phyloP scores from a whole-genome alignment of 495 filamentous ascomycete species.

The Tuber umbilicatum region DNA sequence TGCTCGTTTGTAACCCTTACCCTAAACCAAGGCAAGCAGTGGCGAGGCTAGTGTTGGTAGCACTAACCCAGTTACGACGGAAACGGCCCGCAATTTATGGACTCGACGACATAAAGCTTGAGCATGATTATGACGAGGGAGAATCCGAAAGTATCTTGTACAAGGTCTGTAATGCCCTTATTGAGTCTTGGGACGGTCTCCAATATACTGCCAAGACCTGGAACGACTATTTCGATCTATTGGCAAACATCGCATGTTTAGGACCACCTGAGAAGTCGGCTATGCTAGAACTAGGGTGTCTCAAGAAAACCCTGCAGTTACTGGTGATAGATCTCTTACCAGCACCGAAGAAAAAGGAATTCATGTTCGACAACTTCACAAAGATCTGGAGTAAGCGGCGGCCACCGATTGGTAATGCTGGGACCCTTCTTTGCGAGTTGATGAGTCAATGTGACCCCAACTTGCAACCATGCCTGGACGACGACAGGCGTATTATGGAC shows the following conservation, averaged over 20 bases:
- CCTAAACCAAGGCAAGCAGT: conserved; percentile 55
- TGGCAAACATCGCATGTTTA: conserved; percentile 52
- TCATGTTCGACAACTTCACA: conserved; percentile 36
- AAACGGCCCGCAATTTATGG: conserved; percentile 40
- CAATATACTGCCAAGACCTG: conserved; percentile 59
- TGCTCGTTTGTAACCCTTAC: conserved; percentile 62
- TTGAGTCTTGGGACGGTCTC: conserved; percentile 51
- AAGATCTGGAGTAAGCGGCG: conserved; percentile 36
- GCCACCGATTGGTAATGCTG: conserved; percentile 32
- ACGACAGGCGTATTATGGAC: conserved; percentile 24
- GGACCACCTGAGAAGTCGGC: conserved; percentile 39
- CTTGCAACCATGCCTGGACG: conserved; percentile 26
- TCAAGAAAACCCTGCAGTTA: conserved; percentile 35
- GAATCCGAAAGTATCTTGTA: conserved; percentile 49
- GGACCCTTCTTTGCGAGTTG: conserved; percentile 26
- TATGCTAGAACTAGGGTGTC: conserved; percentile 32
- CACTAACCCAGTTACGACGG: conserved; percentile 48
- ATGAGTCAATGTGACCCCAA: conserved; percentile 36
- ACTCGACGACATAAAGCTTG: conserved; percentile 46
- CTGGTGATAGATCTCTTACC: conserved; percentile 34
- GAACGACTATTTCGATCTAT: conserved; percentile 72
- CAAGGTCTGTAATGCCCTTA: conserved; percentile 50
- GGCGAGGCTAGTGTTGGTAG: conserved; percentile 51
- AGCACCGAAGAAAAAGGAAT: conserved; percentile 28
- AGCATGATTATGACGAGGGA: conserved; percentile 35